These are phyloP conservation scores for Aureobasidium sp. DNA, from an alignment of 2,329 filamentous ascomycete genomes.

Conservation along the genomic window DNA sequence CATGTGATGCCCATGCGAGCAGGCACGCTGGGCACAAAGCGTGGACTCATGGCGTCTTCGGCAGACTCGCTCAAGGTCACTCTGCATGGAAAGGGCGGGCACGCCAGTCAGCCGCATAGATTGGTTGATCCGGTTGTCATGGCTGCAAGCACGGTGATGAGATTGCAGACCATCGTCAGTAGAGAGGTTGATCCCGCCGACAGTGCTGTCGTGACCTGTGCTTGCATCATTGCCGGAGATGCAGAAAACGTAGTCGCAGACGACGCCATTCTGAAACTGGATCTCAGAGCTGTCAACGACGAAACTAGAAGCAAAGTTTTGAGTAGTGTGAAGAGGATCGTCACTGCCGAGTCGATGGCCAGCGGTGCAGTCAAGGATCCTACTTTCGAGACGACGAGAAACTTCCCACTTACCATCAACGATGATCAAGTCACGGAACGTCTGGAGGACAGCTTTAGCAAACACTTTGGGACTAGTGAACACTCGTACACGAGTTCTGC, in stretches of 20 bases:
- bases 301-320: slow-evolving; percentile 44
- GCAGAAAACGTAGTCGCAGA: slow-evolving; percentile 56
- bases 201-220: slow-evolving; percentile 52
- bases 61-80: slow-evolving; percentile 42
- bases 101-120: slow-evolving; percentile 50
- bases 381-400: slow-evolving; percentile 34
- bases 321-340: slow-evolving; percentile 44
- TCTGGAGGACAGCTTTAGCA: slow-evolving; percentile 39
- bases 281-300: slow-evolving; percentile 44
- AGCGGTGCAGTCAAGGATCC: slow-evolving; percentile 40
- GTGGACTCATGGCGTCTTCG: slow-evolving; percentile 35
- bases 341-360: slow-evolving; percentile 49
- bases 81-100: slow-evolving; percentile 52
- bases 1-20: slow-evolving; percentile 47
- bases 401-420: slow-evolving; percentile 48
- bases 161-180: slow-evolving; percentile 54
- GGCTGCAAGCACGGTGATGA: slow-evolving; percentile 48
- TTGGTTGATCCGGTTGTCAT: slow-evolving; percentile 54
- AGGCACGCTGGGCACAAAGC: slow-evolving; percentile 36
- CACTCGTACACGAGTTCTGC: slow-evolving; percentile 34
- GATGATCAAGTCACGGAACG: slow-evolving; percentile 38
- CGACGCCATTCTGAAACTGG: slow-evolving; percentile 47
- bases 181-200: slow-evolving; percentile 50
- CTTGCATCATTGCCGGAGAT: slow-evolving; percentile 51
- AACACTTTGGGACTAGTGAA: slow-evolving; percentile 37